Percentiles rank a stretch among this genome's conserved stretches.
phyloP scores from a whole-genome alignment of 768 basidiomycete genomes.

The Podaxis pistillaris region DNA sequence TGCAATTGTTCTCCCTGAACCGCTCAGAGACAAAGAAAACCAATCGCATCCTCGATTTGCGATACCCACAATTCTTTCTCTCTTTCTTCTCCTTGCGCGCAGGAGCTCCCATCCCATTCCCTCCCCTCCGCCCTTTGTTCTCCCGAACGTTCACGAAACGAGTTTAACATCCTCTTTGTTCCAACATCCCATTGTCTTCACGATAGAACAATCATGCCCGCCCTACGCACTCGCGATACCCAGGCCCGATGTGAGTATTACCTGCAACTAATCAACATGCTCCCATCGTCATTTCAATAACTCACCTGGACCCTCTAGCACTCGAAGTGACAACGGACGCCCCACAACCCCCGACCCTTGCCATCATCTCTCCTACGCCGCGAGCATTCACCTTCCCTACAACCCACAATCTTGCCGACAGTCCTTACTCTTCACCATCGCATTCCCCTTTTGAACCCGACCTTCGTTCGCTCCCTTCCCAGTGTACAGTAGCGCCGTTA shows the following conservation, averaged over 20 bases:
- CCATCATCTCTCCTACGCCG: conserved; percentile 69
- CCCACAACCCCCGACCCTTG: conserved; percentile 49
- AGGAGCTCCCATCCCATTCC: conserved; percentile 31
- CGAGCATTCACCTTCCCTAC: conserved; percentile 71
- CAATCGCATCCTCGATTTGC: conserved; percentile 36
- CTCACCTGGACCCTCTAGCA: conserved; percentile 37
- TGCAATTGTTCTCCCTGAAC: conserved; percentile 61
- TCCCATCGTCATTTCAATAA: conserved; percentile 3
- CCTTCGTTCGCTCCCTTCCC: conserved; percentile 49
- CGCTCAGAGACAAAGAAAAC: conserved; percentile 50
- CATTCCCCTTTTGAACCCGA: conserved; percentile 74
- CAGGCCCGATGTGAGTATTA: conserved; percentile 44
- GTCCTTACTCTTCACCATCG: conserved; percentile 67
- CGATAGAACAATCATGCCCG: conserved; percentile 64
- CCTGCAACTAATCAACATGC: conserved; percentile 2
- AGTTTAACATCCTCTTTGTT: conserved; percentile 26
- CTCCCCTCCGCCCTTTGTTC: conserved; percentile 29
- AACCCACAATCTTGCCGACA: conserved; percentile 60
- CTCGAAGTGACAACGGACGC: conserved; percentile 76
- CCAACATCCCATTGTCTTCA: conserved; percentile 20
- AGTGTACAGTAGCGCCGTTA: conserved; percentile 35
- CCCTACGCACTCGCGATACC: conserved; percentile 77
- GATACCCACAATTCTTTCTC: conserved; percentile 49
- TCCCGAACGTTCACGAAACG: conserved; percentile 26
- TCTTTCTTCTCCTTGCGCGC: conserved; percentile 36